A percentile compares a stretch with the other conserved stretches of the same genome.
These are phyloP conservation scores for Auricularia cornea DNA, from an alignment of 768 basidiomycete species.

Conservation along the genomic window DNA sequence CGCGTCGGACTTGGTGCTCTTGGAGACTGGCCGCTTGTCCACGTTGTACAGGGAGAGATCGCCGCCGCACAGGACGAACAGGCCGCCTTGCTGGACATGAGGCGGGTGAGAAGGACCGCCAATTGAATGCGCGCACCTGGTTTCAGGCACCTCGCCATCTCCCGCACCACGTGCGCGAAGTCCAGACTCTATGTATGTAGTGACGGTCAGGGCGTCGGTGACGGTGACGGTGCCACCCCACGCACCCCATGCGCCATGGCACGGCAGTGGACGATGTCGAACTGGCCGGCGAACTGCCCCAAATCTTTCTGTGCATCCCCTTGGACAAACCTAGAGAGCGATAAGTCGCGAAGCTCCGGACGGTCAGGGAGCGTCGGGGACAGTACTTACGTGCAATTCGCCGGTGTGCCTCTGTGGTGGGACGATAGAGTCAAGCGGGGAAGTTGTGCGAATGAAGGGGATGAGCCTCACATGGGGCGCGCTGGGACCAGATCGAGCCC, in stretches of 20 bases:
- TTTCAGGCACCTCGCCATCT: slow-evolving; percentile 12
- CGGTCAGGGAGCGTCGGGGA: neutral
- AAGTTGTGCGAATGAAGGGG: neutral
- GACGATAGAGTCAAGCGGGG: neutral
- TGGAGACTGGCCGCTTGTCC: slow-evolving; percentile 8
- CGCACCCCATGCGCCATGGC: slow-evolving; percentile 20
- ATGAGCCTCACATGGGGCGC: slow-evolving; percentile 9
- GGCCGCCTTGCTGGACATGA: slow-evolving; percentile 11
- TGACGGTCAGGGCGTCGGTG: slow-evolving; percentile 1
- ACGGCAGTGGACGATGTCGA: slow-evolving; percentile 22
- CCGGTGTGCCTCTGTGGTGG: neutral
- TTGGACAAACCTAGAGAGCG: slow-evolving; percentile 15
- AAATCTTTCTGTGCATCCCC: slow-evolving; percentile 17
- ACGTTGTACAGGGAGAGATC: slow-evolving; percentile 15
- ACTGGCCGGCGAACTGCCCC: slow-evolving; percentile 13
- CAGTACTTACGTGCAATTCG: neutral
- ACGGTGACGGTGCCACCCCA: neutral
- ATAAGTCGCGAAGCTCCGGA: neutral
- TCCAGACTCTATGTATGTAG: slow-evolving; percentile 3
- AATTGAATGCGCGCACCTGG: slow-evolving; percentile 10
- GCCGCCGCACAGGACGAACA: slow-evolving; percentile 18
- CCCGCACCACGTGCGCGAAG: slow-evolving; percentile 9
- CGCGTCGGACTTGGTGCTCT: slow-evolving; percentile 5
- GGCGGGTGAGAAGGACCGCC: neutral
- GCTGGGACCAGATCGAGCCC: slow-evolving; percentile 19